Percentiles rank a stretch among this genome's conserved stretches.
Conservation (phyloP, 2,329 filamentous ascomycete species). For the Alternaria brassicicola region DNA sequence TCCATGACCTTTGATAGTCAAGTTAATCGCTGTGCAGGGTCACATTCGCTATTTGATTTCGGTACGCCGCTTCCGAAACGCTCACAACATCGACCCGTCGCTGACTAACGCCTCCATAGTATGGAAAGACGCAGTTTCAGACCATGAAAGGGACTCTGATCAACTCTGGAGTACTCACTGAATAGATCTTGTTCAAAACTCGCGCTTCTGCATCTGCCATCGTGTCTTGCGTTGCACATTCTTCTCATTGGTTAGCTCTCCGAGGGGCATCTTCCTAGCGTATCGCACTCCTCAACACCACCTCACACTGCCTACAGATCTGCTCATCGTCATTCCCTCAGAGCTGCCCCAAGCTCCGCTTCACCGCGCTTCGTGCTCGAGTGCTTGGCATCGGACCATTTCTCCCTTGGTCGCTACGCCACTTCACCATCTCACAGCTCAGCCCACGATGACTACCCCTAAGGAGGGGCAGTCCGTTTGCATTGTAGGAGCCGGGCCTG, state of each 20-base stretch:
- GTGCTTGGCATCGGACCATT: not conserved
- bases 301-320: not conserved
- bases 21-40: constrained; percentile 34
- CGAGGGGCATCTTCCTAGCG: constrained; percentile 26
- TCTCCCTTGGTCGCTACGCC: not conserved
- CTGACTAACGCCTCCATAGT: constrained; percentile 32
- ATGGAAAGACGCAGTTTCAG: constrained; percentile 59
- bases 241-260: constrained; percentile 15
- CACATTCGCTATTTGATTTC: constrained; percentile 58
- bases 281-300: not conserved
- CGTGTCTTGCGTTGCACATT: not conserved
- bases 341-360: not conserved
- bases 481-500: constrained; percentile 54
- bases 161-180: constrained; percentile 40
- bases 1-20: too few species aligned
- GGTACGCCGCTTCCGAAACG: constrained; percentile 31
- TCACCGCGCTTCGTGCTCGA: not conserved
- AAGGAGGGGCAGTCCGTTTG: constrained; percentile 43
- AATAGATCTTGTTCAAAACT: constrained; percentile 16
- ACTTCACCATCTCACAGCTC: not conserved
- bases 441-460: not conserved
- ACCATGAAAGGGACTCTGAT: constrained; percentile 51
- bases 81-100: not conserved
- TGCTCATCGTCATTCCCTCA: not conserved
- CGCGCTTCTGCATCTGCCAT: constrained; percentile 5